phyloP scores from a whole-genome alignment of 441 rosid species.

The Codiaeum variegatum region DNA sequence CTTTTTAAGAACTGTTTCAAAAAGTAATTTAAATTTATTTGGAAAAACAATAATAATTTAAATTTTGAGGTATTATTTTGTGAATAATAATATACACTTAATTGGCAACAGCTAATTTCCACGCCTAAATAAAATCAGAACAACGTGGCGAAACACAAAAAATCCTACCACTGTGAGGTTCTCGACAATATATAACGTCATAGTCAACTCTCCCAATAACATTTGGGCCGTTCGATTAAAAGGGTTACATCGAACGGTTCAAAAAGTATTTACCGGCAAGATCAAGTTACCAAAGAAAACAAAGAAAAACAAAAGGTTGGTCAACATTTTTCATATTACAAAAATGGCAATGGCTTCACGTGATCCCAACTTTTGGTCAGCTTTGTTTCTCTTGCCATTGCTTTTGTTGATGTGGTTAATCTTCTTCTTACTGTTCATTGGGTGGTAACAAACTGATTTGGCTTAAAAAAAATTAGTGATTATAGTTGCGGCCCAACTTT shows the following conservation, averaged over 20 bases:
- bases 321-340: slow-evolving; percentile 35
- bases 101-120: slow-evolving; percentile 22
- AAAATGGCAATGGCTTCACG: slow-evolving; percentile 13
- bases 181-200: slow-evolving; percentile 16
- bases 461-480: too few relatives aligned
- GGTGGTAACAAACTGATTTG: too few relatives aligned
- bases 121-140: too few relatives aligned
- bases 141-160: slow-evolving; percentile 18
- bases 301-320: slow-evolving; percentile 21
- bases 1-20: too few relatives aligned
- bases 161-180: slow-evolving; percentile 20
- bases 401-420: neutral
- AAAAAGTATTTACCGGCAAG: slow-evolving; percentile 23
- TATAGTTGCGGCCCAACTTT: too few relatives aligned
- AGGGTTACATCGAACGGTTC: slow-evolving; percentile 26
- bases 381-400: slow-evolving; percentile 18
- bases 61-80: too few relatives aligned
- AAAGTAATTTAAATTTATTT: too few relatives aligned
- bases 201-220: slow-evolving; percentile 31
- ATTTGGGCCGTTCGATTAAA: slow-evolving; percentile 32
- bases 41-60: too few relatives aligned
- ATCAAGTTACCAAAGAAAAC: slow-evolving; percentile 20
- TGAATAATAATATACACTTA: neutral
- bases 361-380: slow-evolving; percentile 24
- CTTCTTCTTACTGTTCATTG: neutral